These are phyloP conservation scores for Sextonia rubra DNA, from an alignment of 164 flowering plant species.

Conservation along the genomic window DNA sequence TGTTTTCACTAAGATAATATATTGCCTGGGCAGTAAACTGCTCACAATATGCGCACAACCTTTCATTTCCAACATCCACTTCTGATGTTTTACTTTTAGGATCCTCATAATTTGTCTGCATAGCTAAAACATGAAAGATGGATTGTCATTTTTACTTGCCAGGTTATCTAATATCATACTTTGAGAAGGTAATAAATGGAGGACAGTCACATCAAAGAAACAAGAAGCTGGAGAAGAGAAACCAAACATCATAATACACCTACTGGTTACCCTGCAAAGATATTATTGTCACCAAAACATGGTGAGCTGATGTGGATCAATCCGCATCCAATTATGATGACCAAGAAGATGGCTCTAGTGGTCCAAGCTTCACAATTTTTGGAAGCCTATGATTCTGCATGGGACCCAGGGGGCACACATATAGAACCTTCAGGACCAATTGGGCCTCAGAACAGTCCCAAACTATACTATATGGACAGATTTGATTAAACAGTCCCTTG, in stretches of 20 bases:
- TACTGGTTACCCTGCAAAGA: background rate
- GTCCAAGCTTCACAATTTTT: background rate
- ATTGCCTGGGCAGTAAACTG: slow-evolving; percentile 52
- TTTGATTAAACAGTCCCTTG: too few species aligned
- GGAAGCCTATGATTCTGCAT: too few species aligned
- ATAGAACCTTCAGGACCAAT: too few species aligned
- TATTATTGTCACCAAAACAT: background rate
- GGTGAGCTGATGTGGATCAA: background rate
- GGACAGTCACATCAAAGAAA: too few species aligned
- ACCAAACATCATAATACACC: background rate
- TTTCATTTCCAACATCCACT: slow-evolving; percentile 24
- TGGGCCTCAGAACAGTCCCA: too few species aligned
- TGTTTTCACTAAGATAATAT: slow-evolving; percentile 48
- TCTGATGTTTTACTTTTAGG: slow-evolving; percentile 19
- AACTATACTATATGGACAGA: too few species aligned
- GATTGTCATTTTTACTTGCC: background rate
- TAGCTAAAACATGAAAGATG: slow-evolving; percentile 20
- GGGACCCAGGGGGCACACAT: too few species aligned
- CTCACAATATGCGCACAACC: slow-evolving; percentile 68
- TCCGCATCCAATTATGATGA: background rate
- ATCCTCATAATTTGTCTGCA: slow-evolving; percentile 19
- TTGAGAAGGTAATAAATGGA: background rate
- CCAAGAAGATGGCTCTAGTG: background rate
- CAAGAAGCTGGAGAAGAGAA: background rate
- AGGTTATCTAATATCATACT: background rate